Evolutionary conservation across 495 filamentous ascomycete genomes (phyloP).

Genomic region (Ascobolus immersus): DNA sequence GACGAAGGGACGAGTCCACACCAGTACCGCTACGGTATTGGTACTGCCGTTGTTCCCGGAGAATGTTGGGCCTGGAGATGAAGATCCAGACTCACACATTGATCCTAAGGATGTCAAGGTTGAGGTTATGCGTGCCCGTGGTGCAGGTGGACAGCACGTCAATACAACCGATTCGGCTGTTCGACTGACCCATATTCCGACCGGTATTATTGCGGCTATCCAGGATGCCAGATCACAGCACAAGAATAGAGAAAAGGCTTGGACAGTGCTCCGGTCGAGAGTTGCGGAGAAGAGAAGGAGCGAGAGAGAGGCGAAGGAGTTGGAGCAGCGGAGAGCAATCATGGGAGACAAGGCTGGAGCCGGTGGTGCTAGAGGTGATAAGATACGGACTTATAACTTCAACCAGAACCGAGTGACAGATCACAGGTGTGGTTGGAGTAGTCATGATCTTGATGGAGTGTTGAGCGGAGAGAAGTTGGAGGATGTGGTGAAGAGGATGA

Average conservation of each 20-base stretch:
- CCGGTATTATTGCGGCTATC: conserved; percentile 60
- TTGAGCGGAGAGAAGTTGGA: conserved; percentile 57
- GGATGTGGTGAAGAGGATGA: conserved; percentile 55
- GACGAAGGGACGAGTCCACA: conserved; percentile 70
- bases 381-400: conserved; percentile 89
- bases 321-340: conserved; percentile 31
- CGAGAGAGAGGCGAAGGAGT: conserved; percentile 59
- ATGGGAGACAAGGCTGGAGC: conserved; percentile 25
- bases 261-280: conserved; percentile 58
- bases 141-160: conserved; percentile 89
- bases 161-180: conserved; percentile 95
- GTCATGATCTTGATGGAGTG: conserved; percentile 61
- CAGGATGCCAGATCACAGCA: conserved; percentile 84
- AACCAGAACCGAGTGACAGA: conserved; percentile 82
- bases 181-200: conserved; percentile 76
- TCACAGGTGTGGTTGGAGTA: conserved; percentile 59
- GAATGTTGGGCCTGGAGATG: conserved; percentile 20
- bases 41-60: conserved; percentile 64
- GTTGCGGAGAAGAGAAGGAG: conserved; percentile 59
- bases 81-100: conserved; percentile 64
- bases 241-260: conserved; percentile 62
- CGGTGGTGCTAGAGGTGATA: conserved; percentile 47
- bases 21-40: conserved; percentile 71
- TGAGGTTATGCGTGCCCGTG: conserved; percentile 77
- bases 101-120: conserved; percentile 59